Percentiles rank a stretch among this genome's conserved stretches.
Evolutionary conservation across 352 stramenopile species (phyloP).

Genomic region (Globisporangium lucens): DNA sequence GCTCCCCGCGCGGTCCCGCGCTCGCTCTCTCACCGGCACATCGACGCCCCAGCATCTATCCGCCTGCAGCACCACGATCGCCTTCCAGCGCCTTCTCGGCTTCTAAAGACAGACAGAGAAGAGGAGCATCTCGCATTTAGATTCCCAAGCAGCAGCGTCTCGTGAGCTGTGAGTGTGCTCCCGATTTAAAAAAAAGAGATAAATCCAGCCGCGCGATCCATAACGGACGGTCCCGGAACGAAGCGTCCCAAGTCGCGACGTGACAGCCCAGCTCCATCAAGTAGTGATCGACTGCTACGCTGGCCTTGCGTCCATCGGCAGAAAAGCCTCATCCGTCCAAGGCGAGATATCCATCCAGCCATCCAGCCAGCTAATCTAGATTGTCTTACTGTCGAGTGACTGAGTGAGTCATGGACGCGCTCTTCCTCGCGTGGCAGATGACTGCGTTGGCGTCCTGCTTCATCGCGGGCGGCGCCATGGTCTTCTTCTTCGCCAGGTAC

Average conservation of each 20-base stretch:
- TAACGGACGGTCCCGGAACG: background rate
- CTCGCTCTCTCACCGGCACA: background rate
- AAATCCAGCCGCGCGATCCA: background rate
- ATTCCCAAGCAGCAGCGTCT: background rate
- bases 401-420: conserved; percentile 34
- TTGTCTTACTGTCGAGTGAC: background rate
- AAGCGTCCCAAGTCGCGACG: conserved; percentile 5
- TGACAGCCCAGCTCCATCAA: background rate
- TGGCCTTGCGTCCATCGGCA: background rate
- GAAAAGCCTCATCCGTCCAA: background rate
- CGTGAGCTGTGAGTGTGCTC: background rate
- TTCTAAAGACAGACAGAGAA: background rate
- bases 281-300: background rate
- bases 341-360: background rate
- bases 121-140: background rate
- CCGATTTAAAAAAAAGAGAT: background rate
- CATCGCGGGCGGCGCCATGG: conserved; percentile 50
- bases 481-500: conserved; percentile 74
- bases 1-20: background rate
- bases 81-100: background rate
- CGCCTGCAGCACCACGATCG: background rate
- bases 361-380: background rate
- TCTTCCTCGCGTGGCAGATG: conserved; percentile 78
- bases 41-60: background rate
- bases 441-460: conserved; percentile 54